Percentiles rank a stretch among this genome's conserved stretches.
Conservation (phyloP, 1,284 basidiomycete species). For the Sporisorium exsertum region DNA sequence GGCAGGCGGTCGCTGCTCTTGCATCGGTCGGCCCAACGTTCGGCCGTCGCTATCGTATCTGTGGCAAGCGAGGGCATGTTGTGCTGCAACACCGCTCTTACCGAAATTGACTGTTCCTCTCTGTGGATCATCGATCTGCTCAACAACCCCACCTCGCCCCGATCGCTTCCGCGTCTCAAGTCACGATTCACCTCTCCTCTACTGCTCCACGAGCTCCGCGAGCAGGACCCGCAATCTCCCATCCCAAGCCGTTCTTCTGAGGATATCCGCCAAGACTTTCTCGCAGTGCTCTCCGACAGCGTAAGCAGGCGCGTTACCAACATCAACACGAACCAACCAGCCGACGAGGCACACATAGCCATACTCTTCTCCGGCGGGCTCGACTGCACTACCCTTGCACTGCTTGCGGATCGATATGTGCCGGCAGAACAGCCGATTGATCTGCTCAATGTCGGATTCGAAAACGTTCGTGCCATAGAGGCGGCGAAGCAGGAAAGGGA, state of each 20-base stretch:
- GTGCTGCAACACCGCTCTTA: conserved; percentile 70
- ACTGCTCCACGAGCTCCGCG: conserved; percentile 29
- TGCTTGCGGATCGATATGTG: conserved; percentile 75
- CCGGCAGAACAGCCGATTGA: conserved; percentile 82
- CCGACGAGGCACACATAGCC: conserved; percentile 74
- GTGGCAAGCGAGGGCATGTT: conserved; percentile 75
- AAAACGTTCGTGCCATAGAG: conserved; percentile 80
- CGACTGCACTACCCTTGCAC: conserved; percentile 87
- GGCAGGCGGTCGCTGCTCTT: conserved; percentile 89
- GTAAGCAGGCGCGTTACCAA: conserved; percentile 71
- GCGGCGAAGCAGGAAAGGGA: conserved; percentile 55
- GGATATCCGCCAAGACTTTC: conserved; percentile 59
- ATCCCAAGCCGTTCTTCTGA: background rate
- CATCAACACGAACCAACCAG: conserved; percentile 60
- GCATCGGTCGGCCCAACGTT: conserved; percentile 72
- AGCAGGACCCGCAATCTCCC: background rate
- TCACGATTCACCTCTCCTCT: conserved; percentile 21
- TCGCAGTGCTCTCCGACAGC: conserved; percentile 68
- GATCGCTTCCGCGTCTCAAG: conserved; percentile 1
- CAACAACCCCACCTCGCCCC: conserved; percentile 5
- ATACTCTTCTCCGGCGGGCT: conserved; percentile 96
- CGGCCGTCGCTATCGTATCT: conserved; percentile 75
- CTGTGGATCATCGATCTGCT: conserved; percentile 75
- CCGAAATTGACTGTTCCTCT: conserved; percentile 76
- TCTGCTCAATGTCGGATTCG: conserved; percentile 93